Percentiles rank a stretch among this genome's conserved stretches.
Evolutionary conservation across 352 stramenopile genomes (phyloP).

Genomic region (Halophytophthora batemanensis): DNA sequence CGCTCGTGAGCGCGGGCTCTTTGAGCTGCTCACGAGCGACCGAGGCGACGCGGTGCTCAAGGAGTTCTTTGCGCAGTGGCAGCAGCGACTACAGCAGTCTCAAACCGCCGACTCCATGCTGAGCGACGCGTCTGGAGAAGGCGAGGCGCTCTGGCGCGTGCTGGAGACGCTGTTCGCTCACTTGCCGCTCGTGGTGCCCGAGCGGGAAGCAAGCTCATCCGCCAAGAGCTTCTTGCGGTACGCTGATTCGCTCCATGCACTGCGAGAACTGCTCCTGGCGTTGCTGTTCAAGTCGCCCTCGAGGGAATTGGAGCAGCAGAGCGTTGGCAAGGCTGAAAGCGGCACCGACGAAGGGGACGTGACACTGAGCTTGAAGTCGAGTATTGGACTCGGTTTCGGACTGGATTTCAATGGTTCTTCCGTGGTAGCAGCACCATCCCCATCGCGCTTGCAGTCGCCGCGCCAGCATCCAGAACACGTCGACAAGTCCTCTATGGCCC

Average conservation of each 20-base stretch:
- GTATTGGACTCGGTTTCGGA: slow-evolving; percentile 23
- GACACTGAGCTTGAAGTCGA: slow-evolving; percentile 8
- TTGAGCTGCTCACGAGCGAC: slow-evolving; percentile 69
- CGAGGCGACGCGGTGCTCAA: slow-evolving; percentile 55
- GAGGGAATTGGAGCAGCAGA: neutral
- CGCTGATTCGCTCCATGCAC: slow-evolving; percentile 45
- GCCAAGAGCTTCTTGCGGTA: slow-evolving; percentile 55
- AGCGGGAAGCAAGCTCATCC: slow-evolving; percentile 33
- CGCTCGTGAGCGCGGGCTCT: slow-evolving; percentile 27
- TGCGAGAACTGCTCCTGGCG: slow-evolving; percentile 48
- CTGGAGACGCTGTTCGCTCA: slow-evolving; percentile 66
- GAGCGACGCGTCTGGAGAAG: slow-evolving; percentile 11
- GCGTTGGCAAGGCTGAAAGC: slow-evolving; percentile 9
- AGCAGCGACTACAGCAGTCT: slow-evolving; percentile 13
- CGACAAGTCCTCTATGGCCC: neutral
- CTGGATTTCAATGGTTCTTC: slow-evolving; percentile 17
- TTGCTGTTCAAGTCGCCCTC: slow-evolving; percentile 45
- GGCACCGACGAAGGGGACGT: slow-evolving; percentile 22
- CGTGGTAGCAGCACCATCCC: neutral
- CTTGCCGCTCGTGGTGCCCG: slow-evolving; percentile 48
- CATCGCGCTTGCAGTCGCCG: neutral
- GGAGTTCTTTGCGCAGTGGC: slow-evolving; percentile 63
- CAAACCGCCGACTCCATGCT: neutral
- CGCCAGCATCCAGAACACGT: neutral
- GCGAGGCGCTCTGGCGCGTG: slow-evolving; percentile 46